These are phyloP conservation scores for Globisporangium uncinulatum DNA, from an alignment of 352 stramenopile genomes.

Conservation along the genomic window DNA sequence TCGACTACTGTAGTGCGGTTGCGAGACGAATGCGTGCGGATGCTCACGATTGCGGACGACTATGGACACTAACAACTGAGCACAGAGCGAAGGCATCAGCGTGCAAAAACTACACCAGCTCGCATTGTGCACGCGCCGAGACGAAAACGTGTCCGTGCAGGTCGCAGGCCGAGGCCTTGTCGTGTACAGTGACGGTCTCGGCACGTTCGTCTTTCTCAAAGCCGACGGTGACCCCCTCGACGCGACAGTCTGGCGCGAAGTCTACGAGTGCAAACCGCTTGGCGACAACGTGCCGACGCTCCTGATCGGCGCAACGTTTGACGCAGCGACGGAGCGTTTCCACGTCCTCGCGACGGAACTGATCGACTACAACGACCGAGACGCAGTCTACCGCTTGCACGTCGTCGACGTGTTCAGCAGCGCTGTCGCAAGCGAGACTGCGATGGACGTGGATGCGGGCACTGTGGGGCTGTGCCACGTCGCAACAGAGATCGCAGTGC, in stretches of 20 bases:
- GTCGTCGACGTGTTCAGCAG: constrained; percentile 27
- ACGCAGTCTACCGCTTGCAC: constrained; percentile 50
- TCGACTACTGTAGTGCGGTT: not conserved
- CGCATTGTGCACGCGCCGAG: constrained; percentile 24
- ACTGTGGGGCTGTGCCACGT: constrained; percentile 34
- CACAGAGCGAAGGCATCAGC: constrained; percentile 18
- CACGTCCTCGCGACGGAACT: constrained; percentile 41
- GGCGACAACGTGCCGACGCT: constrained; percentile 25
- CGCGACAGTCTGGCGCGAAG: constrained; percentile 25
- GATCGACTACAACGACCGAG: constrained; percentile 32
- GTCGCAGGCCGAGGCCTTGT: constrained; percentile 57
- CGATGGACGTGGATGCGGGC: constrained; percentile 32
- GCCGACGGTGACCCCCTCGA: constrained; percentile 15
- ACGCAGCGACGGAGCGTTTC: constrained; percentile 32
- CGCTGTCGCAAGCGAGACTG: constrained; percentile 1
- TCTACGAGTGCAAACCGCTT: constrained; percentile 55
- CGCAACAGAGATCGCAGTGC: constrained; percentile 33
- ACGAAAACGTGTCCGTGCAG: constrained; percentile 59
- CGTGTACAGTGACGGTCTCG: constrained; percentile 58
- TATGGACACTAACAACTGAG: not conserved
- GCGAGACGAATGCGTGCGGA: not conserved
- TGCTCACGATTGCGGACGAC: not conserved
- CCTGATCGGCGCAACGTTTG: constrained; percentile 42
- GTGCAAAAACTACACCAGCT: constrained; percentile 34
- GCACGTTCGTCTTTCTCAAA: constrained; percentile 48